A percentile compares a stretch with the other conserved stretches of the same genome.
Evolutionary conservation across 805 yeast genomes (phyloP).

Genomic region (Millerozyma acaciae): DNA sequence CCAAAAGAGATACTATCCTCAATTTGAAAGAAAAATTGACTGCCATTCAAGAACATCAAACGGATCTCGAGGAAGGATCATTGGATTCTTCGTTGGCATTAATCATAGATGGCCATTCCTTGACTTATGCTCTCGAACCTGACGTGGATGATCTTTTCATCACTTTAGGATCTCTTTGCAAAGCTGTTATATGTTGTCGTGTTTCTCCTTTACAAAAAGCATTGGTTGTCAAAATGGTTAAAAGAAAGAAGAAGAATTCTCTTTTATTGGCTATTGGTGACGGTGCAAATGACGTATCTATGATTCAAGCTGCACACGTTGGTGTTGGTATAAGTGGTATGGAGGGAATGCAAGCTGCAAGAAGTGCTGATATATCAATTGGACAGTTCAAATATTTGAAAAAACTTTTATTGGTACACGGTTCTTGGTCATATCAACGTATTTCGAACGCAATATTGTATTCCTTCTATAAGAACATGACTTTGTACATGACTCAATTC

Average conservation of each 20-base stretch:
- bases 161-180: conserved; percentile 79
- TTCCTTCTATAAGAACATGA: conserved; percentile 93
- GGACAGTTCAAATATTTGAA: conserved; percentile 89
- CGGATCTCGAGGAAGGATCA: conserved; percentile 58
- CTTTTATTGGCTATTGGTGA: conserved; percentile 91
- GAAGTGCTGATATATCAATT: conserved; percentile 95
- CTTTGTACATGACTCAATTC: conserved; percentile 95
- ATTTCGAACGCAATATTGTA: conserved; percentile 88
- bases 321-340: conserved; percentile 99
- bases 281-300: conserved; percentile 98
- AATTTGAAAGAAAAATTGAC: conserved; percentile 72
- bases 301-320: conserved; percentile 99
- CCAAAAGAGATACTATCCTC: conserved; percentile 66
- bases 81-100: conserved; percentile 72
- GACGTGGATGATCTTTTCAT: conserved; percentile 75
- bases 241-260: conserved; percentile 67
- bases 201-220: conserved; percentile 98
- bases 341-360: conserved; percentile 99
- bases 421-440: conserved; percentile 96
- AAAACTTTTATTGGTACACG: conserved; percentile 86
- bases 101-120: conserved; percentile 90
- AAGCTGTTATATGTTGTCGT: conserved; percentile 96
- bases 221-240: conserved; percentile 89
- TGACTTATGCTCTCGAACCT: conserved; percentile 78
- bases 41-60: conserved; percentile 66